Evolutionary conservation across 2,329 filamentous ascomycete species (phyloP), one percentile per base, ranked within the genome.

Genomic region (Colletotrichum incanum): DNA sequence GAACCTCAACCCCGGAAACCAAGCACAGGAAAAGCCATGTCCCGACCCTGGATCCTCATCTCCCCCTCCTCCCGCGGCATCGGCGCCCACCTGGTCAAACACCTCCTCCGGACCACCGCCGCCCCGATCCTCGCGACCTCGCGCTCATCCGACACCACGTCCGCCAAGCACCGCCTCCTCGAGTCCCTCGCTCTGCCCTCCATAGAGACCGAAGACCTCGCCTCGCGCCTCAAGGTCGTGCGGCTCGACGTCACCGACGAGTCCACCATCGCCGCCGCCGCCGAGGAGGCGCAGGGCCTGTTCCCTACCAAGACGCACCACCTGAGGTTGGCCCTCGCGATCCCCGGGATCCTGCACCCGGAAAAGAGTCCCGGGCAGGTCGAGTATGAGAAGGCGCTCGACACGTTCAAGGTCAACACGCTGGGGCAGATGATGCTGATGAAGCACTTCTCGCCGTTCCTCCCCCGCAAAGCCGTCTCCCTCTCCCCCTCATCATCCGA

Each of bases 381-480:
- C 68, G 84, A 92, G 71, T 87, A 89, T 70, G 85, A 84, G 26
- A 79, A 85, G 45, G 90, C 93, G 23, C 83, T 93, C n/a, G 83
- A 90, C 56, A 94, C 90, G n/a, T 92, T 94, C 80, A 86, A 87
- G 64, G 89, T 93, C 71, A 97, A 96, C 80, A 86, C 91, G 0
- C 84, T 96, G 2, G 93, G 93, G 0, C 93, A 93, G 0, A 84
- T 96, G 77, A 84, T 96, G 65, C 86, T 96, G 68, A 88, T 94
- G 78, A 96, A 96, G 81, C 90, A 94, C 80, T 93, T 96, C 76
- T 85, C 86, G 0, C 83, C 84, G 0, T 92, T 95, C 76, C 84
- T 96, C 4, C 93, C 94, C 1, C 87, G 84, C 20, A 91, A 89
- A 75, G 80, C 84, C 5, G 85, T 86, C 0, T 73, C 80, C 7